Evolutionary conservation across 495 filamentous ascomycete species (phyloP), one percentile per base, ranked within the genome.

Genomic region (Neurospora terricola): DNA sequence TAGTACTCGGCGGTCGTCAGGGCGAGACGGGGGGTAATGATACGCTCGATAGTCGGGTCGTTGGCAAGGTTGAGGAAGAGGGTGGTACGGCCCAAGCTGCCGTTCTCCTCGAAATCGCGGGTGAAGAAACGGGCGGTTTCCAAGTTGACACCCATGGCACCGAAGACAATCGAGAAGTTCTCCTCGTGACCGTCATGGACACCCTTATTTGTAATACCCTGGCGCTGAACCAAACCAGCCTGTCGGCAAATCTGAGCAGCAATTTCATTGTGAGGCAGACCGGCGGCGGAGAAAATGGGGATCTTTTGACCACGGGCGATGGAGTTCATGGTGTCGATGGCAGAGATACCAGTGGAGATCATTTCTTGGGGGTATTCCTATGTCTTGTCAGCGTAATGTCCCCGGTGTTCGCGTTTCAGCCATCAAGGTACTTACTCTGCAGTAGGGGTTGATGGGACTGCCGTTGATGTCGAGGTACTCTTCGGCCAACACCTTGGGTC

Each of bases 281-380:
- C 96, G 71, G 96, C 91, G 68, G 96, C 94, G 8, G 96, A 98
- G 90, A 99, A 99, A 80, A 99, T 99, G 72, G 96, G 96, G 75
- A 99, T 99, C 87, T 99, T 99, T 84, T 99, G 96, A 73, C 96
- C 96, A 87, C 96, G 94, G 76, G 96, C 96, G 82, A 99, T 95
- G 73, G 96, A 98, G 89, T 99, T 99, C 96, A 99, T 99, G 54
- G 95, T 98, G 82, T 99, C 96, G 79, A 99, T 99, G 79, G 96
- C 94, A 72, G 94, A 97, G 81, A 99, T 99, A 89, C 96, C 96
- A 72, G 96, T 99, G 11, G 95, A 94, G 78, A 99, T 98, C 94
- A 99, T 99, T 84, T 99, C 96, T 86, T 98, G 95, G 81, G 96
- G 96, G 80, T 99, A 99, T 62, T 96, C 92, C 93, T 96, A 74